phyloP scores from a whole-genome alignment of 1,284 basidiomycete genomes.

The Heterobasidion occidentale region DNA sequence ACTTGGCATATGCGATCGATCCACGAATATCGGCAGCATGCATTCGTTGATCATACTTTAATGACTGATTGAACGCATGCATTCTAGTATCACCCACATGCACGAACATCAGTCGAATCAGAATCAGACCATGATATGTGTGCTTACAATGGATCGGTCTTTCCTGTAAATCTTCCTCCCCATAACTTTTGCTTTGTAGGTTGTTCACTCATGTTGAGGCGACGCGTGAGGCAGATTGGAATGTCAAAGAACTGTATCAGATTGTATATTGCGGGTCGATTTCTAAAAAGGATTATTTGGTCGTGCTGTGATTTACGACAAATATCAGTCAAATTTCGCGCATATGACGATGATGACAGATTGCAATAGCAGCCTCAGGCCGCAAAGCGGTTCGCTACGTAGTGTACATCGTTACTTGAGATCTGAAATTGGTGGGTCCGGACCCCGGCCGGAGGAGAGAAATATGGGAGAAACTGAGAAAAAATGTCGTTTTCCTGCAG shows the following conservation, averaged over 20 bases:
- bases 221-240: background rate
- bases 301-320: no score
- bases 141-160: constrained; percentile 78
- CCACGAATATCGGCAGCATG: constrained; percentile 87
- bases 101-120: background rate
- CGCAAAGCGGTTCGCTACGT: no score
- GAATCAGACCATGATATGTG: background rate
- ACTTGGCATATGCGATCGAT: constrained; percentile 93
- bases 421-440: no score
- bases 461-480: no score
- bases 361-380: no score
- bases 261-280: no score
- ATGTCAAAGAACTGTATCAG: background rate
- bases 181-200: constrained; percentile 78
- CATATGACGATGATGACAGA: no score
- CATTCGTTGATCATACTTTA: constrained; percentile 94
- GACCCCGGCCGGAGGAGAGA: no score
- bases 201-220: constrained; percentile 37
- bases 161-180: constrained; percentile 88
- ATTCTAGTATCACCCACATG: constrained; percentile 44
- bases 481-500: no score
- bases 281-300: no score
- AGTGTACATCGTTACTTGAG: no score
- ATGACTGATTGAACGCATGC: constrained; percentile 93
- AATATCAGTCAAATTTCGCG: no score